phyloP scores from a whole-genome alignment of 1,284 basidiomycete genomes.

The Irpex rosettiformis region DNA sequence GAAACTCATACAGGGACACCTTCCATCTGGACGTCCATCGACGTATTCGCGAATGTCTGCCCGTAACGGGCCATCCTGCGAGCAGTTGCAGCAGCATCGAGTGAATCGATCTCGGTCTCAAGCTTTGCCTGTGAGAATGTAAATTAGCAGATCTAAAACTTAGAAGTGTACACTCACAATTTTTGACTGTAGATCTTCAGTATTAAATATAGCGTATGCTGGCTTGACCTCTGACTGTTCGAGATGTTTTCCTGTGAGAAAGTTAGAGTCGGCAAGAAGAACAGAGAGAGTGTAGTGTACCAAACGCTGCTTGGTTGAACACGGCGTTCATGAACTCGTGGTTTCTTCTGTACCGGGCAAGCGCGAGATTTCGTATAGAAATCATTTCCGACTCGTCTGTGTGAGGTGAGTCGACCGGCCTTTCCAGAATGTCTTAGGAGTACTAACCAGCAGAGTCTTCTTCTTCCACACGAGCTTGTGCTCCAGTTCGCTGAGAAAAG shows the following conservation, averaged over 20 bases:
- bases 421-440: too few relatives aligned
- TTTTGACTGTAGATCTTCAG: constrained; percentile 55
- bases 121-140: constrained; percentile 38
- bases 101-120: constrained; percentile 43
- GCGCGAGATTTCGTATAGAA: constrained; percentile 65
- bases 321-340: constrained; percentile 81
- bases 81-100: constrained; percentile 31
- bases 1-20: neutral
- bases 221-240: constrained; percentile 34
- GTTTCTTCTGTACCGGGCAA: constrained; percentile 71
- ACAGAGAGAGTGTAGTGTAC: constrained; percentile 31
- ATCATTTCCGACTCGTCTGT: constrained; percentile 69
- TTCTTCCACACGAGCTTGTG: constrained; percentile 50
- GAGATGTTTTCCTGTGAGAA: constrained; percentile 41
- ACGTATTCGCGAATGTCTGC: constrained; percentile 21
- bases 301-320: constrained; percentile 66
- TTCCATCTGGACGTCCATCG: constrained; percentile 19
- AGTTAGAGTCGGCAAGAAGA: neutral
- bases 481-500: constrained; percentile 13
- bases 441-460: constrained; percentile 65
- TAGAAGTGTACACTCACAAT: constrained; percentile 37
- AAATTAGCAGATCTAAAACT: neutral
- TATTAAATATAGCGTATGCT: constrained; percentile 60
- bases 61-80: constrained; percentile 18
- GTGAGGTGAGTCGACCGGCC: neutral